phyloP scores from a whole-genome alignment of 495 filamentous ascomycete species.

The Penicillium riverlandense region DNA sequence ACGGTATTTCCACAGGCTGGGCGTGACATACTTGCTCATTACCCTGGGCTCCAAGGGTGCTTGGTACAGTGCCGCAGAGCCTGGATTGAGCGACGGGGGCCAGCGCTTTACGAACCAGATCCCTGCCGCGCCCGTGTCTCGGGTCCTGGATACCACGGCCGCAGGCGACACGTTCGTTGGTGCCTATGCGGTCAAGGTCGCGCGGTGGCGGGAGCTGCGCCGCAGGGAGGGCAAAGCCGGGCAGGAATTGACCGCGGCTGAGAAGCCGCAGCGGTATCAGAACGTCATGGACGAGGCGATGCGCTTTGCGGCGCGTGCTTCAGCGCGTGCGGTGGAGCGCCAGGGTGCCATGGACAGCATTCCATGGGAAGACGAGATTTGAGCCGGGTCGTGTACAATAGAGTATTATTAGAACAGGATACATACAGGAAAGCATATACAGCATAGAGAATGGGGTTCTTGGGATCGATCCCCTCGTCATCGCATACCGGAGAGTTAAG shows the following conservation, averaged over 20 bases:
- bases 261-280: conserved; percentile 36
- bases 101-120: conserved; percentile 32
- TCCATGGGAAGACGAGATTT: conserved; percentile 78
- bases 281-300: conserved; percentile 54
- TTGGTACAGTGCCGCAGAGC: conserved; percentile 45
- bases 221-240: conserved; percentile 26
- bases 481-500: too few relatives aligned
- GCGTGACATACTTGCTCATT: conserved; percentile 70
- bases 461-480: too few relatives aligned
- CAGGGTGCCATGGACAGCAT: conserved; percentile 81
- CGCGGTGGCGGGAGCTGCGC: conserved; percentile 31
- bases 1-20: conserved; percentile 51
- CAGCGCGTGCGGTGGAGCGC: conserved; percentile 68
- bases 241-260: conserved; percentile 27
- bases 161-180: conserved; percentile 96
- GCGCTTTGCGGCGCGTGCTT: conserved; percentile 61
- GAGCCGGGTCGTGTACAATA: conserved; percentile 1
- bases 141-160: conserved; percentile 87
- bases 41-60: conserved; percentile 77
- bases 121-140: conserved; percentile 49
- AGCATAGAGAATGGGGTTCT: too few relatives aligned
- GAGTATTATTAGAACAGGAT: background rate
- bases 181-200: conserved; percentile 66
- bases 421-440: too few relatives aligned
- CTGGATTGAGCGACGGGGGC: conserved; percentile 28